A percentile compares a stretch with the other conserved stretches of the same genome.
These are phyloP conservation scores for Thymus mandschuricus DNA, from an alignment of 257 asterid species.

Conservation along the genomic window DNA sequence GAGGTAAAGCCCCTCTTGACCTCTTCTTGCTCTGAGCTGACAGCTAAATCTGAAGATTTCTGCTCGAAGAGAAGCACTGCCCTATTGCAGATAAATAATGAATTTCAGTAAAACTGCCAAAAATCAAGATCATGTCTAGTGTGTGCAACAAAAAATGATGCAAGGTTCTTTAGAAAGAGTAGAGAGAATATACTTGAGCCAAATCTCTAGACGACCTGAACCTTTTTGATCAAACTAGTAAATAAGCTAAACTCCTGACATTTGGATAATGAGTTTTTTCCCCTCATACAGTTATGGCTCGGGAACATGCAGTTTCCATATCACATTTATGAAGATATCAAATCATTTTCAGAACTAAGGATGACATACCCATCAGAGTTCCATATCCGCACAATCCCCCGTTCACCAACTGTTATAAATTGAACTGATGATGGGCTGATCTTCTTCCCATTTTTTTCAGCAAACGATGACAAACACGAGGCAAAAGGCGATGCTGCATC, in stretches of 20 bases:
- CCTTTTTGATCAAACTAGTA: constrained; percentile 8
- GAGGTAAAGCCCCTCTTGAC: constrained; percentile 83
- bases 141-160: constrained; percentile 27
- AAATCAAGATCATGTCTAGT: not conserved
- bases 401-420: constrained; percentile 94
- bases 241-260: constrained; percentile 3
- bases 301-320: constrained; percentile 10
- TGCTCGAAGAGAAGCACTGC: constrained; percentile 82
- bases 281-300: not conserved
- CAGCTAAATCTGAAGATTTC: constrained; percentile 76
- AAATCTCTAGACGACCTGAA: not conserved
- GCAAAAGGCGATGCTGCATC: constrained; percentile 63
- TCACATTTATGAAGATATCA: not conserved
- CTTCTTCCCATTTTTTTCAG: constrained; percentile 51
- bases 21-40: constrained; percentile 67
- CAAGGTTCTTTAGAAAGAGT: not conserved
- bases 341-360: not conserved
- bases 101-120: constrained; percentile 21
- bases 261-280: constrained; percentile 1
- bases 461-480: constrained; percentile 47
- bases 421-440: constrained; percentile 53
- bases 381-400: constrained; percentile 93
- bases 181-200: not conserved
- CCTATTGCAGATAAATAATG: constrained; percentile 52
- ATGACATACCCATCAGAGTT: constrained; percentile 76